Evolutionary conservation across 805 yeast genomes (phyloP).

Genomic region (Saturnispora diversa): DNA sequence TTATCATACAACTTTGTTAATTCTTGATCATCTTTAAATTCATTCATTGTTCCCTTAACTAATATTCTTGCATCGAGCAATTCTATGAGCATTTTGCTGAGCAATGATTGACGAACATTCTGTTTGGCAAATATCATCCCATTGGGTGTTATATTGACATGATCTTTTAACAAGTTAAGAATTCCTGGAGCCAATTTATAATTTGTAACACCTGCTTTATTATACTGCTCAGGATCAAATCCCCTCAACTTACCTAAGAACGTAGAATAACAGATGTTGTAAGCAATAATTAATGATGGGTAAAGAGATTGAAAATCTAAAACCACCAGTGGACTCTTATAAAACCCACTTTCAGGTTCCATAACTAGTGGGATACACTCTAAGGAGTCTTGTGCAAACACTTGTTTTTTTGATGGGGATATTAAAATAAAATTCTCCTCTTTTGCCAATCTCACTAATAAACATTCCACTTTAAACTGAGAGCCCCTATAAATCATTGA

Average conservation of each 20-base stretch:
- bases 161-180: constrained; percentile 41
- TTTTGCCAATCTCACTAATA: constrained; percentile 66
- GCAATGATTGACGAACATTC: constrained; percentile 55
- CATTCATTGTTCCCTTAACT: constrained; percentile 67
- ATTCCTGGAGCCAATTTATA: constrained; percentile 51
- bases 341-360: constrained; percentile 84
- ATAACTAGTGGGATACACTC: constrained; percentile 85
- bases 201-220: constrained; percentile 45
- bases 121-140: constrained; percentile 72
- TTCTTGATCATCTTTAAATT: constrained; percentile 39
- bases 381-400: constrained; percentile 73
- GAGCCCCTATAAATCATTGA: constrained; percentile 89
- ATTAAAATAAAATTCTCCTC: constrained; percentile 62
- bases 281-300: constrained; percentile 88
- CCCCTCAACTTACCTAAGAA: constrained; percentile 55
- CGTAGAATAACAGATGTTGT: constrained; percentile 79
- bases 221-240: constrained; percentile 36
- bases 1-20: constrained; percentile 55
- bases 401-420: constrained; percentile 76
- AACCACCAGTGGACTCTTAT: constrained; percentile 83
- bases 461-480: constrained; percentile 87
- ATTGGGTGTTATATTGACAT: constrained; percentile 73
- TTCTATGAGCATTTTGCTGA: constrained; percentile 81
- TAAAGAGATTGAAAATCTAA: constrained; percentile 90
- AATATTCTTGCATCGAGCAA: constrained; percentile 71